Percentiles rank a stretch among this genome's conserved stretches.
Conservation (phyloP, 2,329 filamentous ascomycete genomes). For the Pyrenochaeta sp. region DNA sequence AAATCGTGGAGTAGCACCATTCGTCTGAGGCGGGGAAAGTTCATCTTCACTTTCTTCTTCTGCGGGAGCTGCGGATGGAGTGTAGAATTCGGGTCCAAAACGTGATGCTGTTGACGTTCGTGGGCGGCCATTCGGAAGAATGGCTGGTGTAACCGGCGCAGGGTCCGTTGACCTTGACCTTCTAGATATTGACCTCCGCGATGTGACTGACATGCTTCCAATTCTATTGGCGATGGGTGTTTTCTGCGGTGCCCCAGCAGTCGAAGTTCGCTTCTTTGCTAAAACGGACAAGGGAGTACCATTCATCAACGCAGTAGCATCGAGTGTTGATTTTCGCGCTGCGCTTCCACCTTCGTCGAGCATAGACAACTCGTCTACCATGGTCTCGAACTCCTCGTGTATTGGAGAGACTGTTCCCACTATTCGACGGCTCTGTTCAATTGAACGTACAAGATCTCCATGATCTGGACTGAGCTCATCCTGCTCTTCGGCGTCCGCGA, state of each 20-base stretch:
- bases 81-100: constrained; percentile 17
- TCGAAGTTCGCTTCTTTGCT: constrained; percentile 11
- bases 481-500: constrained; percentile 29
- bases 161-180: constrained; percentile 31
- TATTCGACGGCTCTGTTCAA: constrained; percentile 38
- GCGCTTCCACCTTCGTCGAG: constrained; percentile 26
- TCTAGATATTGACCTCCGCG: constrained; percentile 14
- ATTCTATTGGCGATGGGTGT: constrained; percentile 13
- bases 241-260: constrained; percentile 6
- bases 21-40: constrained; percentile 28
- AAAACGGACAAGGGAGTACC: constrained; percentile 17
- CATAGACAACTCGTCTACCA: constrained; percentile 37
- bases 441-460: constrained; percentile 29
- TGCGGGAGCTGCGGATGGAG: constrained; percentile 16
- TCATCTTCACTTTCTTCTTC: constrained; percentile 39
- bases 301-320: constrained; percentile 13
- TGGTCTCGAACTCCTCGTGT: constrained; percentile 33
- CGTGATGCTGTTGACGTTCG: constrained; percentile 20
- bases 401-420: constrained; percentile 31
- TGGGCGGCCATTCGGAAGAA: constrained; percentile 18
- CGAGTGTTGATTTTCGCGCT: constrained; percentile 17
- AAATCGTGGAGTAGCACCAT: constrained; percentile 18
- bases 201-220: constrained; percentile 14
- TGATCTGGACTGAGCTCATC: constrained; percentile 46
- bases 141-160: constrained; percentile 32